phyloP scores from a whole-genome alignment of 1,284 basidiomycete species.

The Boletus sp. region DNA sequence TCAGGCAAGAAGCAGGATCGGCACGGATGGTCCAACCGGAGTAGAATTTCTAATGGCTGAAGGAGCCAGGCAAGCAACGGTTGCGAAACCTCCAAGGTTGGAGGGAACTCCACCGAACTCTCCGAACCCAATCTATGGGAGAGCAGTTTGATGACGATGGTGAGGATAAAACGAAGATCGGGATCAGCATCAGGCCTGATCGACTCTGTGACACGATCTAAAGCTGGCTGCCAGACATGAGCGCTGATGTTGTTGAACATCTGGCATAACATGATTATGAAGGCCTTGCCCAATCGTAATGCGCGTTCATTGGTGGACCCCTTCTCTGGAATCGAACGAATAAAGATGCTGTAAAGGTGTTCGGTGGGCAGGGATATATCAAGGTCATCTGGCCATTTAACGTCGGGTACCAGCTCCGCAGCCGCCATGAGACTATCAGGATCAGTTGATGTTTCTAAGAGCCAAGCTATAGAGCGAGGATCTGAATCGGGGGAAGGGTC shows the following conservation, averaged over 20 bases:
- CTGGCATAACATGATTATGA: neutral
- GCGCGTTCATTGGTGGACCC: neutral
- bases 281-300: neutral
- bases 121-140: neutral
- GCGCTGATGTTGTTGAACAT: neutral
- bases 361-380: neutral
- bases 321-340: neutral
- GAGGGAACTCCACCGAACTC: neutral
- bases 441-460: neutral
- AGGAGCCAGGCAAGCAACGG: neutral
- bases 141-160: neutral
- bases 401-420: neutral
- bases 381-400: neutral
- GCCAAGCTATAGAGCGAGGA: neutral
- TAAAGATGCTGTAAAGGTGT: neutral
- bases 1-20: neutral
- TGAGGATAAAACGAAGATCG: neutral
- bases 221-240: neutral
- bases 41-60: neutral
- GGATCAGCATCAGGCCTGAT: neutral
- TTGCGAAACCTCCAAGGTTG: neutral
- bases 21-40: neutral
- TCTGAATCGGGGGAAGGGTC: neutral
- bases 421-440: neutral
- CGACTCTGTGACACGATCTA: neutral